phyloP scores from a whole-genome alignment of 2,329 filamentous ascomycete species.

The Colletotrichum echinochloae region DNA sequence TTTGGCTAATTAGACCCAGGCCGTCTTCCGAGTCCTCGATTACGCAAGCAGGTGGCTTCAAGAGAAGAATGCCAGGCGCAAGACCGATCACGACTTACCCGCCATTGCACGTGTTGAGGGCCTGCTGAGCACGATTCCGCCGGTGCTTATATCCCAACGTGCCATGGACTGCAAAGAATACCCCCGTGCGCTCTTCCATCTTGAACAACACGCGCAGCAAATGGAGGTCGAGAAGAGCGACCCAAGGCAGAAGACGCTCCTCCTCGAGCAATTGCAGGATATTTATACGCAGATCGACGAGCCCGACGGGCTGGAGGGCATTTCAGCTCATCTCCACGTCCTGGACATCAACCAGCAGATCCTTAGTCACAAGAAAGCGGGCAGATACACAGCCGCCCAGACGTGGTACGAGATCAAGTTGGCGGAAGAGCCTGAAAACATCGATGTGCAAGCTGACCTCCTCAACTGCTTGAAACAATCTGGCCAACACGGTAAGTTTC shows the following conservation, averaged over 20 bases:
- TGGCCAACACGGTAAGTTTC: slow-evolving; percentile 84
- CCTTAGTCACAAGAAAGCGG: slow-evolving; percentile 90
- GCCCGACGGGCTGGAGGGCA: slow-evolving; percentile 94
- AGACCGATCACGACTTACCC: slow-evolving; percentile 57
- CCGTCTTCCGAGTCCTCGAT: slow-evolving; percentile 89
- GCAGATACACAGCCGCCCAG: slow-evolving; percentile 93
- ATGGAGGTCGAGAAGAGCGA: slow-evolving; percentile 59
- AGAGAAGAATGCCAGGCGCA: slow-evolving; percentile 67
- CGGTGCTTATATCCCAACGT: slow-evolving; percentile 79
- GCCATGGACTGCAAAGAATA: slow-evolving; percentile 96
- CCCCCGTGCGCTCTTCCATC: slow-evolving; percentile 90
- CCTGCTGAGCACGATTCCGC: slow-evolving; percentile 73
- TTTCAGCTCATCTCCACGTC: slow-evolving; percentile 86
- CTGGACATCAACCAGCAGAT: slow-evolving; percentile 95
- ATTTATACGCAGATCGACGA: slow-evolving; percentile 99
- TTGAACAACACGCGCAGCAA: slow-evolving; percentile 85
- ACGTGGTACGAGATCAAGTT: slow-evolving; percentile 97
- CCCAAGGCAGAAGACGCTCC: slow-evolving; percentile 67
- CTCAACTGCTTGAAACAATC: slow-evolving; percentile 92
- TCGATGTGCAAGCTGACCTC: slow-evolving; percentile 84
- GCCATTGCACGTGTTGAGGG: slow-evolving; percentile 62
- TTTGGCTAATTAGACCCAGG: slow-evolving; percentile 61
- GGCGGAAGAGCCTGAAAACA: slow-evolving; percentile 80
- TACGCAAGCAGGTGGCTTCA: slow-evolving; percentile 93
- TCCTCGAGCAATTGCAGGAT: slow-evolving; percentile 85